A percentile compares a stretch with the other conserved stretches of the same genome.
Conservation (phyloP, 1,284 basidiomycete species). For the Heterobasidion occidentale region DNA sequence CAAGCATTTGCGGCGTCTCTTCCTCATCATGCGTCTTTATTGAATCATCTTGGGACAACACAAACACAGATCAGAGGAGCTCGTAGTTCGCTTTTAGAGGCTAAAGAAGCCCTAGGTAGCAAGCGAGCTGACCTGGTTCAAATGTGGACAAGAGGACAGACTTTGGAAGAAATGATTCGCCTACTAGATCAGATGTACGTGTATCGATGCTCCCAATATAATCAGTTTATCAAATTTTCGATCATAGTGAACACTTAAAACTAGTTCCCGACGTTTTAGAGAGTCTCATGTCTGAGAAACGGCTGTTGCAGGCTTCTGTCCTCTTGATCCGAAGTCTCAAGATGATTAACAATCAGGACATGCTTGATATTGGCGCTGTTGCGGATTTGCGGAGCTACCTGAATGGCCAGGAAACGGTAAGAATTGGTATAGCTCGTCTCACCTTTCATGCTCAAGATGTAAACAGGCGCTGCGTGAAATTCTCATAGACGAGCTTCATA, state of each 20-base stretch:
- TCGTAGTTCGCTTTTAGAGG: slow-evolving; percentile 68
- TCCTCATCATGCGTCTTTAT: slow-evolving; percentile 76
- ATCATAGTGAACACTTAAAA: slow-evolving; percentile 78
- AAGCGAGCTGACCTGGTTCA: slow-evolving; percentile 83
- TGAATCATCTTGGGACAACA: slow-evolving; percentile 62
- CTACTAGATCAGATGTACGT: slow-evolving; percentile 87
- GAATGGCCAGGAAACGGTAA: slow-evolving; percentile 77
- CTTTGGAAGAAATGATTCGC: slow-evolving; percentile 84
- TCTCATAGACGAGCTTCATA: slow-evolving; percentile 92
- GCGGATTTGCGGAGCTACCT: slow-evolving; percentile 87
- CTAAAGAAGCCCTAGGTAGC: slow-evolving; percentile 70
- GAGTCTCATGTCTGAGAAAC: slow-evolving; percentile 92
- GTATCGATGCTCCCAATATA: slow-evolving; percentile 4
- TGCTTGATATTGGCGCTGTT: slow-evolving; percentile 91
- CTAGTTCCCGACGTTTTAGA: slow-evolving; percentile 90
- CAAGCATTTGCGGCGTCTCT: slow-evolving; percentile 88
- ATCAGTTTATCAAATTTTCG: slow-evolving; percentile 7
- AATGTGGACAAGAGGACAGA: slow-evolving; percentile 77
- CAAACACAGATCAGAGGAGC: slow-evolving; percentile 70
- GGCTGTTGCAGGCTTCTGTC: slow-evolving; percentile 84
- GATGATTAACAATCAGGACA: slow-evolving; percentile 85
- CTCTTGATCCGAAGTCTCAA: slow-evolving; percentile 87
- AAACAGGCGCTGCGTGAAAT: slow-evolving; percentile 83
- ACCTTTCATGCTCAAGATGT: background rate
- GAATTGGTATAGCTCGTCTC: slow-evolving; percentile 18